phyloP scores from a whole-genome alignment of 2,329 filamentous ascomycete genomes.

The Paracamarosporium sp. region DNA sequence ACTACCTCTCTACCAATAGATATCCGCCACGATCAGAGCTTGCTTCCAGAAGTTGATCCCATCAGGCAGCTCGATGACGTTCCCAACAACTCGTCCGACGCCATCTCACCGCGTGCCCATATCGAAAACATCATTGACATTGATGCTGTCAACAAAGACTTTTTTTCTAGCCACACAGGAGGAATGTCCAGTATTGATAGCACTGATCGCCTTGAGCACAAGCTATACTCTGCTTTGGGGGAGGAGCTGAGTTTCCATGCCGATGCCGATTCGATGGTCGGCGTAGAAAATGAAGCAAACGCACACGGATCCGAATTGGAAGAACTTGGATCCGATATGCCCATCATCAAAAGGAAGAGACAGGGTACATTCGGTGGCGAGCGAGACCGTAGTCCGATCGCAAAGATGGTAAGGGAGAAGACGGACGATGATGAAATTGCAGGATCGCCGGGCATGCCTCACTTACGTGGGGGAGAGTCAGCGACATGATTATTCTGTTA shows the following conservation, averaged over 20 bases:
- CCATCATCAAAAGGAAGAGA: conserved; percentile 36
- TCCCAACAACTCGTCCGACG: not conserved
- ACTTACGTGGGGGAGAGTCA: conserved; percentile 18
- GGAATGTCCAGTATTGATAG: conserved; percentile 38
- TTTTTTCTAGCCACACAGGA: conserved; percentile 30
- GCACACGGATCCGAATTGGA: conserved; percentile 5
- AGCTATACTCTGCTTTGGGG: conserved; percentile 39
- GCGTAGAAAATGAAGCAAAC: conserved; percentile 21
- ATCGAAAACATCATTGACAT: conserved; percentile 30
- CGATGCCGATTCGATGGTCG: conserved; percentile 13
- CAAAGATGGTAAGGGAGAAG: conserved; percentile 30
- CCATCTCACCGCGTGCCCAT: conserved; percentile 1
- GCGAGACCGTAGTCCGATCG: conserved; percentile 24
- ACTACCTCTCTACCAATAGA: conserved; percentile 9
- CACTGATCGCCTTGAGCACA: conserved; percentile 32
- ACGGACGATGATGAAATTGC: conserved; percentile 10
- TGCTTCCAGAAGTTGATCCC: conserved; percentile 8
- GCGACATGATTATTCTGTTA: not conserved
- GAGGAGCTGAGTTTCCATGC: conserved; percentile 36
- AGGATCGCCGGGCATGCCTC: conserved; percentile 7
- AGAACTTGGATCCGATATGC: conserved; percentile 26
- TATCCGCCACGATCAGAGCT: conserved; percentile 24
- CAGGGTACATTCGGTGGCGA: conserved; percentile 26
- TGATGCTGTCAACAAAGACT: conserved; percentile 25
- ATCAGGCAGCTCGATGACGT: conserved; percentile 4